phyloP scores from a whole-genome alignment of 371 early-diverging fungal genomes.

The Lichtheimia hyalospora region DNA sequence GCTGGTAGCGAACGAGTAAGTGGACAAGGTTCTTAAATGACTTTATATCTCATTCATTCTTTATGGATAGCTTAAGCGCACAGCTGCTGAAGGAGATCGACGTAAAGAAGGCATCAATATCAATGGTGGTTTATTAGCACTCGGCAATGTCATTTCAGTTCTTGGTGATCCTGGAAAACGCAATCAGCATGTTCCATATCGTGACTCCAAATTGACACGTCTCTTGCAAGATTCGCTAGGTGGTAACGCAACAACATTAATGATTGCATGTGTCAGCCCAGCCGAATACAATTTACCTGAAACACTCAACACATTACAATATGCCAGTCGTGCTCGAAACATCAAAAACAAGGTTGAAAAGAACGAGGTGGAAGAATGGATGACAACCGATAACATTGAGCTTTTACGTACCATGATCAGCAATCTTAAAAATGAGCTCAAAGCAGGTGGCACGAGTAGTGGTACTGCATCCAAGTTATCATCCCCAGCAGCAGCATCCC shows the following conservation, averaged over 20 bases:
- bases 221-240: constrained; percentile 96
- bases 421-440: constrained; percentile 57
- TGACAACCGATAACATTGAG: constrained; percentile 60
- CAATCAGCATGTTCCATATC: constrained; percentile 86
- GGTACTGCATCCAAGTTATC: not conserved
- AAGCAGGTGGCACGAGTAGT: not conserved
- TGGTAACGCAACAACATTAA: constrained; percentile 88
- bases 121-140: constrained; percentile 95
- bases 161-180: constrained; percentile 83
- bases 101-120: constrained; percentile 98
- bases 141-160: constrained; percentile 99
- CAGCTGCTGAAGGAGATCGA: constrained; percentile 92
- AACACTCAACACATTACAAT: constrained; percentile 89
- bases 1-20: constrained; percentile 97
- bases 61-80: constrained; percentile 75
- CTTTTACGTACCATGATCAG: constrained; percentile 52
- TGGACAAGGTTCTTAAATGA: not conserved
- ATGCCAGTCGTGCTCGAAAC: constrained; percentile 87
- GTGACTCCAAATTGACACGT: constrained; percentile 98
- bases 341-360: constrained; percentile 81
- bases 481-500: constrained; percentile 10
- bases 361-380: constrained; percentile 71
- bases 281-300: constrained; percentile 83
- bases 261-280: constrained; percentile 93
- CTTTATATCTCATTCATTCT: not conserved